Percentiles rank a stretch among this genome's conserved stretches.
phyloP scores from a whole-genome alignment of 2,329 filamentous ascomycete genomes.

The Falciphora oryzae region DNA sequence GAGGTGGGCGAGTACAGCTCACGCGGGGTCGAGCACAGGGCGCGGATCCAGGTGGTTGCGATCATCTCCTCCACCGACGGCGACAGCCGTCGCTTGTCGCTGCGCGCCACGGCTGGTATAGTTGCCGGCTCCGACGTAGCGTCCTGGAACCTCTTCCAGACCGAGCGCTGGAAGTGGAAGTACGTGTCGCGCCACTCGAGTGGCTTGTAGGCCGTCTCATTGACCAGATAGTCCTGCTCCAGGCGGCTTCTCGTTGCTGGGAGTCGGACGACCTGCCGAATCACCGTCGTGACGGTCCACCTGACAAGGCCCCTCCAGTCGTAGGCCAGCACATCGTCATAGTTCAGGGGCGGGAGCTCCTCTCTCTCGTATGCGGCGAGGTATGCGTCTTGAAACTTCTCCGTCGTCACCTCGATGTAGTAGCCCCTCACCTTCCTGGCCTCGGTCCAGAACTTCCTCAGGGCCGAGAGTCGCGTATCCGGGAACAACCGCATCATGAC shows the following conservation, averaged over 20 bases:
- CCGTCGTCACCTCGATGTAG: slow-evolving; percentile 50
- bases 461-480: slow-evolving; percentile 40
- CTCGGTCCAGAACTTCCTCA: slow-evolving; percentile 51
- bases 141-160: slow-evolving; percentile 52
- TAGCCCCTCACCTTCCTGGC: slow-evolving; percentile 45
- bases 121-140: slow-evolving; percentile 42
- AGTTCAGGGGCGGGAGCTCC: slow-evolving; percentile 57
- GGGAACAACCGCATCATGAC: slow-evolving; percentile 52
- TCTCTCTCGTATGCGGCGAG: slow-evolving; percentile 59
- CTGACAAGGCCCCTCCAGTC: slow-evolving; percentile 62
- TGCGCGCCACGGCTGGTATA: slow-evolving; percentile 16
- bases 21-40: slow-evolving; percentile 49
- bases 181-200: slow-evolving; percentile 51
- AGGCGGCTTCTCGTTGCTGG: slow-evolving; percentile 42
- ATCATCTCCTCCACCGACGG: slow-evolving; percentile 24
- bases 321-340: slow-evolving; percentile 55
- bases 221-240: slow-evolving; percentile 32
- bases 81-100: background rate
- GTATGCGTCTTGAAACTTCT: slow-evolving; percentile 60
- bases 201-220: slow-evolving; percentile 26
- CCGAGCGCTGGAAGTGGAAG: slow-evolving; percentile 46
- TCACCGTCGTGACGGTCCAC: slow-evolving; percentile 56
- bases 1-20: slow-evolving; percentile 41
- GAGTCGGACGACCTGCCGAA: slow-evolving; percentile 39
- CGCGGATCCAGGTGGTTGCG: slow-evolving; percentile 54